Percentiles rank a stretch among this genome's conserved stretches.
Conservation (phyloP, 176 grass and related monocot genomes). For the Miscanthus lutarioriparius region DNA sequence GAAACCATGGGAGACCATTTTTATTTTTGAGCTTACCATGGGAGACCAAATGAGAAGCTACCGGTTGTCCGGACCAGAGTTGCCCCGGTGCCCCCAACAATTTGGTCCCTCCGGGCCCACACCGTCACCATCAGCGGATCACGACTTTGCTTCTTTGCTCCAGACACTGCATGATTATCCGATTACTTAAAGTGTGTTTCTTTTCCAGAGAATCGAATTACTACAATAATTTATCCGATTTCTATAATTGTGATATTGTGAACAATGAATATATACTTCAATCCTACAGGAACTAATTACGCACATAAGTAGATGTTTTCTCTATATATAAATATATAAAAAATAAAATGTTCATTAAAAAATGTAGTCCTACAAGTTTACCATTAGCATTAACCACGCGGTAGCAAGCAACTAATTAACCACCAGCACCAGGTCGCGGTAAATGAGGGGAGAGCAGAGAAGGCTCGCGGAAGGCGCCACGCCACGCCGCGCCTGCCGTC, state of each 20-base stretch:
- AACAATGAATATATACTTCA: not conserved
- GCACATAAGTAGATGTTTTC: not conserved
- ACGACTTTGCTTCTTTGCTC: not conserved
- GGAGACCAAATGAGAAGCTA: not conserved
- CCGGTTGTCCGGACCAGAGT: not conserved
- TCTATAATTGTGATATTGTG: not conserved
- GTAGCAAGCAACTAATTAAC: not conserved
- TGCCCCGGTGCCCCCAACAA: not conserved
- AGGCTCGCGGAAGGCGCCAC: slow-evolving; percentile 5
- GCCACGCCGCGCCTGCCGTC: not conserved
- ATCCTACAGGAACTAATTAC: not conserved
- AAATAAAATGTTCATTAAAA: not conserved
- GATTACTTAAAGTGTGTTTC: not conserved
- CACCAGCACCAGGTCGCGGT: not conserved
- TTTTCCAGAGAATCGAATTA: not conserved
- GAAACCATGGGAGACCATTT: not conserved
- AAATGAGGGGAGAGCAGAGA: not conserved
- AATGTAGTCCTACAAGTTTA: not conserved
- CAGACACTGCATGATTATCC: not conserved
- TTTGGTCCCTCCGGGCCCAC: not conserved
- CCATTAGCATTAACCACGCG: not conserved
- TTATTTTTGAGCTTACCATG: not conserved
- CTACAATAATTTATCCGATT: not conserved
- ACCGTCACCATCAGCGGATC: not conserved
- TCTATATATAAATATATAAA: too few relatives aligned